Base-by-base conservation (phyloP, 2,329 filamentous ascomycete genomes). In the Xylariaceae sp. region DNA sequence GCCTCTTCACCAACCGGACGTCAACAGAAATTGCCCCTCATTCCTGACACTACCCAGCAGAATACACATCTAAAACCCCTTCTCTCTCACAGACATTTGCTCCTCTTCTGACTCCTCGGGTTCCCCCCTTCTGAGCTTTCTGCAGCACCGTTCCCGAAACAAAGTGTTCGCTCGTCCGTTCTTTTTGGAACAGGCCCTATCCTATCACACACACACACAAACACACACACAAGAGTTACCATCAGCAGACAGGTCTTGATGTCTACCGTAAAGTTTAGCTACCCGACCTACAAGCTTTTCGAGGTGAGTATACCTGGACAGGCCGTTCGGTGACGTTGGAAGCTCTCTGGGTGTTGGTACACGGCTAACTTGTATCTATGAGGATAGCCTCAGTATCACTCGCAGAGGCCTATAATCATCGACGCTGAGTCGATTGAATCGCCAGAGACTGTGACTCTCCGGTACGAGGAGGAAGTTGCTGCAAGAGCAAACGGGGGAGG, bases 181-280 rank as follows among this genome's bases (percentile, higher is more conserved):
- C 46, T 46, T 52, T 47, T 47, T 50, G 53, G 56, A 52, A 54
- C 55, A 55, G 44, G 56, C 53, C 54, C 50, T 58, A 53, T 47
- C 54, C 36, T 35, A 38, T 23, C 34, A 53, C 46, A 54, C 56
- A 54, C 35, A 36, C 36, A 36, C n/a, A n/a, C n/a, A n/a, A n/a
- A n/a, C n/a, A n/a, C n/a, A n/a, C n/a, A n/a, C n/a, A 41, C 40
- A 50, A 37, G 48, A 39, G 37, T 38, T n/a, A 38, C 7, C 35
- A 23, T 27, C 36, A 44, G 50, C 43, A 52, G 42, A 63, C 63
- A n/a, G 9, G 65, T 66, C 64, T 73, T 75, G 62, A 78, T 78
- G 74, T 78, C 74, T 70, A 59, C 68, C 60, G 61, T 64, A 59
- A 76, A 74, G 66, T 73, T 74, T 59, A 69, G 71, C 54, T 71